These are phyloP conservation scores for Candida lessepsii DNA, from an alignment of 805 yeast species.

Conservation along the genomic window DNA sequence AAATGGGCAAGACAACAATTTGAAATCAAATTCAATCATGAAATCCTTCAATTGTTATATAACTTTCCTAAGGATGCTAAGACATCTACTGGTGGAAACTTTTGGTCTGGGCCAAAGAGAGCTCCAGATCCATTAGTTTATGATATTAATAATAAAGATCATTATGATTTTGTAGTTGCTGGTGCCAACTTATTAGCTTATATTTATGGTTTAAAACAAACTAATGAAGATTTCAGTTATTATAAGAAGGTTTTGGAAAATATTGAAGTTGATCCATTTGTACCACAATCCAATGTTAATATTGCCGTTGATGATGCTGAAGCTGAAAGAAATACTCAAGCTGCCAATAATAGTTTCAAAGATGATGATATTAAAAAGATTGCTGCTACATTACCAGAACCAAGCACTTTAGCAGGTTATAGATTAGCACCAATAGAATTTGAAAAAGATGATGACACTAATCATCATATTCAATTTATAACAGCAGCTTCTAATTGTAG, in stretches of 20 bases:
- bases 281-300: slow-evolving; percentile 70
- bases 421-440: slow-evolving; percentile 87
- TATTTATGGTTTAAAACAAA: slow-evolving; percentile 86
- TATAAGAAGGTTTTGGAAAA: slow-evolving; percentile 55
- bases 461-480: slow-evolving; percentile 95
- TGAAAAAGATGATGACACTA: slow-evolving; percentile 96
- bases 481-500: slow-evolving; percentile 95
- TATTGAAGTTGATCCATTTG: slow-evolving; percentile 51
- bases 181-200: slow-evolving; percentile 91
- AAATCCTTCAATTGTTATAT: slow-evolving; percentile 83
- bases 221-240: slow-evolving; percentile 47
- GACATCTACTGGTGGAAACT: slow-evolving; percentile 86
- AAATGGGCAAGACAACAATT: slow-evolving; percentile 92
- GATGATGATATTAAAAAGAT: slow-evolving; percentile 64
- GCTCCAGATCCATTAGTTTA: slow-evolving; percentile 87
- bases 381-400: slow-evolving; percentile 81
- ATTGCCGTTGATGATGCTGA: slow-evolving; percentile 87
- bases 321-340: slow-evolving; percentile 74
- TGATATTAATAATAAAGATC: slow-evolving; percentile 73
- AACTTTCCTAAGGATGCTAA: slow-evolving; percentile 94
- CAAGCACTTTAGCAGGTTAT: slow-evolving; percentile 85
- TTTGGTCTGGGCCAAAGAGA: slow-evolving; percentile 98
- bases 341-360: slow-evolving; percentile 43
- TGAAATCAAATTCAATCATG: slow-evolving; percentile 80
- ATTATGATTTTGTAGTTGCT: slow-evolving; percentile 77